Conservation (phyloP, 2,329 filamentous ascomycete genomes). For the Verticillium zaregamsianum region DNA sequence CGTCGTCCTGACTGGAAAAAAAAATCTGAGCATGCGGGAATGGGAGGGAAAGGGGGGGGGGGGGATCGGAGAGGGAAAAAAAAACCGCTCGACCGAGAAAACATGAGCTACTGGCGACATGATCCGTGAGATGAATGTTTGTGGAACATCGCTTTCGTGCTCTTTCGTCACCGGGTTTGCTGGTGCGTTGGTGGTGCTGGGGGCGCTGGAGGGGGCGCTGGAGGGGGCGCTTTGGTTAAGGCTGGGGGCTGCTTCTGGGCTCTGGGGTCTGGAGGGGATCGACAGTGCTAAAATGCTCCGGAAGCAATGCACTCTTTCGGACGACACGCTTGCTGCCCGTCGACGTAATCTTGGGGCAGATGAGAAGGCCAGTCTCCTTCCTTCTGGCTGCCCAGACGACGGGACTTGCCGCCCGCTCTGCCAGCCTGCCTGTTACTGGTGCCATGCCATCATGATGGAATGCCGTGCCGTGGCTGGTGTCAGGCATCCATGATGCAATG, state of each 20-base stretch:
- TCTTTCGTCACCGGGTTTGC: too few species aligned
- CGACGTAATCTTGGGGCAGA: not conserved
- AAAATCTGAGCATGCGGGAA: not conserved
- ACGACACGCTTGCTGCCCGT: not conserved
- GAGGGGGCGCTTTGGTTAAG: not conserved
- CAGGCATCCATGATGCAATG: too few species aligned
- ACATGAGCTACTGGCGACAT: too few species aligned
- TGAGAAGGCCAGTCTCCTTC: not conserved
- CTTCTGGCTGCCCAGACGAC: not conserved
- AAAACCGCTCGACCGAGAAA: too few species aligned
- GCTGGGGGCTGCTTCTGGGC: not conserved
- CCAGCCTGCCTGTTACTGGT: not conserved
- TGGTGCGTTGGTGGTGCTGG: not conserved
- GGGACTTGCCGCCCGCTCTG: not conserved
- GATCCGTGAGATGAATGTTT: too few species aligned
- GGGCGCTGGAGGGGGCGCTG: not conserved
- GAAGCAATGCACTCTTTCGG: not conserved
- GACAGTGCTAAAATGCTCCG: not conserved
- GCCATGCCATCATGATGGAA: not conserved
- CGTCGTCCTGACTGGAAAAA: not conserved
- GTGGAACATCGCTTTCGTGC: too few species aligned
- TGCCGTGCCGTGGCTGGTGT: not conserved
- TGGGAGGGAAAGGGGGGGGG: too few species aligned
- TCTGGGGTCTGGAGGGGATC: not conserved
- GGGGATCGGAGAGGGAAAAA: not conserved